These are phyloP conservation scores for Colletotrichum plurivorum DNA, from an alignment of 2,329 filamentous ascomycete species.

Conservation along the genomic window DNA sequence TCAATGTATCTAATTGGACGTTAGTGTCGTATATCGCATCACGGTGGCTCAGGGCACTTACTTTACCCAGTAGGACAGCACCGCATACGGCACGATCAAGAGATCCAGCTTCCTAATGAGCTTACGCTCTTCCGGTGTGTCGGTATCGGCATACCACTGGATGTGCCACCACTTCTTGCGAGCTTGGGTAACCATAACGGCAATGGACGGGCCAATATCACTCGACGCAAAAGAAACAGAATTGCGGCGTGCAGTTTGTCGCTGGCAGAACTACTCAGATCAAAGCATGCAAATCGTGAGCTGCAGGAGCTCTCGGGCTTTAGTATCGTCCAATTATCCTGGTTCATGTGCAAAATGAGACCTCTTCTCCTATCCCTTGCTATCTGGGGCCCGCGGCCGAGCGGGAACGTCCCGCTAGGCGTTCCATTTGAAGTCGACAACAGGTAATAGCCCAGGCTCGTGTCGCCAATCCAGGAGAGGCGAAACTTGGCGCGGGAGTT, in stretches of 20 bases:
- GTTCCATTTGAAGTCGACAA: neutral
- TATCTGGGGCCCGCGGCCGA: neutral
- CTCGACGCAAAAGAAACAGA: neutral
- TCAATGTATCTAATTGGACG: conserved; percentile 18
- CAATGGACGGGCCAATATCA: neutral
- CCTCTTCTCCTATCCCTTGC: conserved; percentile 17
- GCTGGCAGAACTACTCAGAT: neutral
- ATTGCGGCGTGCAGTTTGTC: neutral
- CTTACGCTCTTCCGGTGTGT: conserved; percentile 58
- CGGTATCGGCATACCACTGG: conserved; percentile 64
- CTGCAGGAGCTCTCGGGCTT: conserved; percentile 12
- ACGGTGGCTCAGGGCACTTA: conserved; percentile 9
- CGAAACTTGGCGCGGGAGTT: neutral
- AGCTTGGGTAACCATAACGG: conserved; percentile 27
- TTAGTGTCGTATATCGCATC: neutral
- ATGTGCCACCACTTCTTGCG: conserved; percentile 53
- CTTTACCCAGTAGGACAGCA: conserved; percentile 47
- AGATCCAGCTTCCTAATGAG: conserved; percentile 60
- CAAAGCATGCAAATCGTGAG: neutral
- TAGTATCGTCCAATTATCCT: conserved; percentile 12
- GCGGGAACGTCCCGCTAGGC: neutral
- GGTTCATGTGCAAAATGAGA: neutral
- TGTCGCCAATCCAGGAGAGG: neutral
- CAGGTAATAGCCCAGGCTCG: neutral
- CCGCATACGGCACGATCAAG: conserved; percentile 53